Percentiles rank a stretch among this genome's conserved stretches.
Evolutionary conservation across 805 yeast species (phyloP).

Genomic region (Yamadazyma insecticola): DNA sequence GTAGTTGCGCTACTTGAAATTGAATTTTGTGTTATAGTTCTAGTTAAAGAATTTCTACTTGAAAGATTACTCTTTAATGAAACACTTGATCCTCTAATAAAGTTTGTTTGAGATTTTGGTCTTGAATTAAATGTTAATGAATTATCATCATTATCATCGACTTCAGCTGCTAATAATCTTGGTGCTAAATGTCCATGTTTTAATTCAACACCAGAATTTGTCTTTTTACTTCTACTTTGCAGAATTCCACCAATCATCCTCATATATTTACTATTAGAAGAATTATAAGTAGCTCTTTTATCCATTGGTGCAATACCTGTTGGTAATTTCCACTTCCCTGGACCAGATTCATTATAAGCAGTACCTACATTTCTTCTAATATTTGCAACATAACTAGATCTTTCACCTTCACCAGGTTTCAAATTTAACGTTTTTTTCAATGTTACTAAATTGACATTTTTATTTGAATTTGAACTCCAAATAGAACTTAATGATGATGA

Average conservation of each 20-base stretch:
- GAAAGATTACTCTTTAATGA: slow-evolving; percentile 8
- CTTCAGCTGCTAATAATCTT: slow-evolving; percentile 68
- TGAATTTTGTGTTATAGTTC: slow-evolving; percentile 23
- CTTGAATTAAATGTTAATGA: slow-evolving; percentile 3
- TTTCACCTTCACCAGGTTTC: slow-evolving; percentile 47
- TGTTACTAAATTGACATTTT: slow-evolving; percentile 34
- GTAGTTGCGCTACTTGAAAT: slow-evolving; percentile 5
- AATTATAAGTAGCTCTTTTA: slow-evolving; percentile 19
- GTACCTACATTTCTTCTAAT: slow-evolving; percentile 44
- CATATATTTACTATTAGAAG: slow-evolving; percentile 23
- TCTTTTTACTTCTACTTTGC: slow-evolving; percentile 24
- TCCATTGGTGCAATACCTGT: slow-evolving; percentile 50
- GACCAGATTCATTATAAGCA: slow-evolving; percentile 43
- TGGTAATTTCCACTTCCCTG: slow-evolving; percentile 47
- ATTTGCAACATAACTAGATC: slow-evolving; percentile 45
- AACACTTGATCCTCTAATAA: neutral
- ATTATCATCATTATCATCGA: slow-evolving; percentile 55
- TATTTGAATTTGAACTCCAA: slow-evolving; percentile 25
- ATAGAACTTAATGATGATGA: slow-evolving; percentile 33
- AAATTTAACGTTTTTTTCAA: slow-evolving; percentile 31
- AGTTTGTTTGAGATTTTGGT: slow-evolving; percentile 1
- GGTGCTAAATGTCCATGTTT: slow-evolving; percentile 63
- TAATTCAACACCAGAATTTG: slow-evolving; percentile 45
- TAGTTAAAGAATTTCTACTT: slow-evolving; percentile 24
- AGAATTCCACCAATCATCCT: slow-evolving; percentile 20